Percentiles rank a stretch among this genome's conserved stretches.
These are phyloP conservation scores for Gentiana dahurica DNA, from an alignment of 257 asterid genomes.

Conservation along the genomic window DNA sequence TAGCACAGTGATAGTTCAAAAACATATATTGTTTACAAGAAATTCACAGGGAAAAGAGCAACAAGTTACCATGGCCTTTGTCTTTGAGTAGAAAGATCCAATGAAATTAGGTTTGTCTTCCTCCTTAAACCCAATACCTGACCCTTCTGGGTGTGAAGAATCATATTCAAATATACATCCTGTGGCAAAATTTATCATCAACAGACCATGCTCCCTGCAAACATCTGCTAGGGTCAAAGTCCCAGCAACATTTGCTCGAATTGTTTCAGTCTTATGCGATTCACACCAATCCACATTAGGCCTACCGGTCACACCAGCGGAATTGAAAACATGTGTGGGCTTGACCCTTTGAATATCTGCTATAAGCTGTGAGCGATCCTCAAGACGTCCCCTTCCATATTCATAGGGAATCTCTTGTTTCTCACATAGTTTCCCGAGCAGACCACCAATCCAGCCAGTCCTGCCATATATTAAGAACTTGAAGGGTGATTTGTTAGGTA, in stretches of 20 bases:
- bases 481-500: conserved; percentile 38
- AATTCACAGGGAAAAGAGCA: conserved; percentile 1
- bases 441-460: conserved; percentile 95
- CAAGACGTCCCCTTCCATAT: conserved; percentile 87
- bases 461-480: conserved; percentile 91
- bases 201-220: conserved; percentile 68
- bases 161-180: conserved; percentile 93
- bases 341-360: conserved; percentile 54
- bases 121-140: conserved; percentile 87
- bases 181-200: conserved; percentile 77
- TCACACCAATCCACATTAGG: conserved; percentile 99
- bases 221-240: conserved; percentile 86
- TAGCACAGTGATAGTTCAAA: no score
- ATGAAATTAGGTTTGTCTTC: conserved; percentile 82
- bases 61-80: conserved; percentile 88
- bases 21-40: no score
- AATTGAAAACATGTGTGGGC: conserved; percentile 91
- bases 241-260: conserved; percentile 83
- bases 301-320: conserved; percentile 98
- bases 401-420: conserved; percentile 77
- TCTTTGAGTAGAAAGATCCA: conserved; percentile 95
- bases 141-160: conserved; percentile 79
- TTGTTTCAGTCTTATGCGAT: conserved; percentile 75
- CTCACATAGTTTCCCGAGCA: conserved; percentile 85
- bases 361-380: conserved; percentile 53